Percentiles rank a stretch among this genome's conserved stretches.
Evolutionary conservation across 2,329 filamentous ascomycete genomes (phyloP).

Genomic region (Microsporum ferrugineum): DNA sequence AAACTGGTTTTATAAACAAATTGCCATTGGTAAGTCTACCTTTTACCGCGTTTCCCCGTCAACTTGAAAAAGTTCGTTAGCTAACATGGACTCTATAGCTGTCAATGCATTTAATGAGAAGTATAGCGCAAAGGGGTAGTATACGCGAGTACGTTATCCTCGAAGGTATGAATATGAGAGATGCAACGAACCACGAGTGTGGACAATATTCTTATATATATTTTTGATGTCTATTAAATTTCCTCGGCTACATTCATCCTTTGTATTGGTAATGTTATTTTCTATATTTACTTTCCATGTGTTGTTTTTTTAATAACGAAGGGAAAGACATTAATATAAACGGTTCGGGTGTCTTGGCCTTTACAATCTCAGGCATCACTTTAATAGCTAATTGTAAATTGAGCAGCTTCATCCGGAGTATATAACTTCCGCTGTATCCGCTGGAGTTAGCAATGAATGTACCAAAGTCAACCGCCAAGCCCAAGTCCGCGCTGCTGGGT

Average conservation of each 20-base stretch:
- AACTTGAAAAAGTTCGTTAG: background rate
- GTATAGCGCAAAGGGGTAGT: slow-evolving; percentile 49
- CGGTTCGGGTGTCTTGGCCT: background rate
- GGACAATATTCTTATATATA: background rate
- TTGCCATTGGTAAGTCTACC: slow-evolving; percentile 43
- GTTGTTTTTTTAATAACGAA: background rate
- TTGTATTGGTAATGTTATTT: background rate
- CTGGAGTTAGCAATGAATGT: background rate
- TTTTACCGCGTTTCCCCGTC: background rate
- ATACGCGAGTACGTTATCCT: background rate
- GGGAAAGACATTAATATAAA: background rate
- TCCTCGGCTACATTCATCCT: background rate
- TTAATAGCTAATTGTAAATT: background rate
- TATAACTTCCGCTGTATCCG: background rate
- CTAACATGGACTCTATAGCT: slow-evolving; percentile 25
- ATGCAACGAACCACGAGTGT: background rate
- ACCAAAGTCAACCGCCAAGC: background rate
- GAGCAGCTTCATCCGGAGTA: background rate
- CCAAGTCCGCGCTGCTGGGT: background rate
- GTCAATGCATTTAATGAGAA: slow-evolving; percentile 58
- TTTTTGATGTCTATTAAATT: background rate
- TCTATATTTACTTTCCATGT: background rate
- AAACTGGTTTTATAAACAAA: slow-evolving; percentile 57
- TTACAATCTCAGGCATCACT: background rate
- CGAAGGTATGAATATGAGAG: background rate